Evolutionary conservation across 73 alveolate genomes (phyloP).

Genomic region (Symbiodinium pilosum): DNA sequence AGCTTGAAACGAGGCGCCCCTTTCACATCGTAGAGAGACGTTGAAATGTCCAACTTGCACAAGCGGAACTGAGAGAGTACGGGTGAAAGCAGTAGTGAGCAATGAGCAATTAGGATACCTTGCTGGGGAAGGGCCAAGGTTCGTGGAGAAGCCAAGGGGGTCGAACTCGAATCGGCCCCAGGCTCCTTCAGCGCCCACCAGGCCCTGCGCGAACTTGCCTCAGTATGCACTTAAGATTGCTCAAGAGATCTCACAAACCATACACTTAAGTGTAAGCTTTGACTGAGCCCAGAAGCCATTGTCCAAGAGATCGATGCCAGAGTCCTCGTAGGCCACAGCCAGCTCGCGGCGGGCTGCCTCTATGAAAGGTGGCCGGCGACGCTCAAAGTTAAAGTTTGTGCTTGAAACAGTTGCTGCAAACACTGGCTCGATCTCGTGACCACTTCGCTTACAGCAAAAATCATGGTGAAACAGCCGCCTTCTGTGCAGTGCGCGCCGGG

Average conservation of each 20-base stretch:
- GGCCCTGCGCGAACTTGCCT: slow-evolving; percentile 54
- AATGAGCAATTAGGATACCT: background rate
- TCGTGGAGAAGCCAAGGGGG: slow-evolving; percentile 80
- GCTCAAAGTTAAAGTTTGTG: background rate
- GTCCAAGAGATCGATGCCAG: slow-evolving; percentile 88
- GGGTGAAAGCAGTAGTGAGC: too few relatives aligned
- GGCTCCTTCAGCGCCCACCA: slow-evolving; percentile 80
- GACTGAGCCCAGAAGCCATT: slow-evolving; percentile 30
- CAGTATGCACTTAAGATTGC: background rate
- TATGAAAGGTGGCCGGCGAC: background rate
- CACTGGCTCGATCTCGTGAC: background rate
- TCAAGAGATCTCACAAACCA: too few relatives aligned
- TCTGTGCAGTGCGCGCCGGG: slow-evolving; percentile 2
- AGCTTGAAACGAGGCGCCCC: too few relatives aligned
- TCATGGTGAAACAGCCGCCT: background rate
- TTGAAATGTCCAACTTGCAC: too few relatives aligned
- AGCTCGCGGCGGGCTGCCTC: slow-evolving; percentile 64
- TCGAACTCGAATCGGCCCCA: slow-evolving; percentile 92
- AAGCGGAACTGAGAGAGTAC: too few relatives aligned
- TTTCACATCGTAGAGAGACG: too few relatives aligned
- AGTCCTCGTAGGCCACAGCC: slow-evolving; percentile 90
- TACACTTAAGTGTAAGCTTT: background rate
- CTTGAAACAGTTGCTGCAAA: background rate
- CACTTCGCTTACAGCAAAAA: background rate
- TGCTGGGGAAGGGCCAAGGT: too few relatives aligned